Percentiles rank a stretch among this genome's conserved stretches.
These are phyloP conservation scores for Pythium folliculosum DNA, from an alignment of 352 stramenopile species.

Conservation along the genomic window DNA sequence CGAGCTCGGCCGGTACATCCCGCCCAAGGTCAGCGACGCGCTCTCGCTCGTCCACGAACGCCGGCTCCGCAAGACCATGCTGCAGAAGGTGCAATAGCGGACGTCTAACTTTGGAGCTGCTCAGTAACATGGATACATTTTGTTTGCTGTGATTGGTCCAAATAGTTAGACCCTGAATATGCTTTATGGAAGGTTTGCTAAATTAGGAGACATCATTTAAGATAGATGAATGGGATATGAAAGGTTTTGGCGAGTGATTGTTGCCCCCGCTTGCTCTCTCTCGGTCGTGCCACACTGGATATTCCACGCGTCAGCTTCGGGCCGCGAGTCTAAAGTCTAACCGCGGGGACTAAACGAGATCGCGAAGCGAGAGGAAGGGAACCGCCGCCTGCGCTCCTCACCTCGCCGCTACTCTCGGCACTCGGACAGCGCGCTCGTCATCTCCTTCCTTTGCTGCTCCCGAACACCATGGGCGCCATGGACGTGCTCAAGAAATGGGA, in stretches of 20 bases:
- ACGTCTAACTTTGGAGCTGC: no score
- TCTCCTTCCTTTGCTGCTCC: background rate
- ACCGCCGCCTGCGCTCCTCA: no score
- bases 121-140: background rate
- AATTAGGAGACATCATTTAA: no score
- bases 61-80: background rate
- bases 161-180: no score
- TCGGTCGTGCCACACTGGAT: background rate
- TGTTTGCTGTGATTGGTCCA: background rate
- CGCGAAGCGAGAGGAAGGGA: background rate
- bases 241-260: background rate
- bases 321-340: constrained; percentile 4
- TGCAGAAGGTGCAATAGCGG: background rate
- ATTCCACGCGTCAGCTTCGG: constrained; percentile 8
- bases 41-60: constrained; percentile 6
- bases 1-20: constrained; percentile 25
- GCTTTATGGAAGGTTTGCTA: no score
- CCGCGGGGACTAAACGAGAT: background rate
- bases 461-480: constrained; percentile 74
- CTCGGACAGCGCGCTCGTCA: background rate
- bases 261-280: background rate
- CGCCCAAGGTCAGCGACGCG: constrained; percentile 4
- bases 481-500: constrained; percentile 91
- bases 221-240: background rate
- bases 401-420: no score